Base-by-base conservation (phyloP, 495 filamentous ascomycete genomes). In the Sabuloglossum arenarium region DNA sequence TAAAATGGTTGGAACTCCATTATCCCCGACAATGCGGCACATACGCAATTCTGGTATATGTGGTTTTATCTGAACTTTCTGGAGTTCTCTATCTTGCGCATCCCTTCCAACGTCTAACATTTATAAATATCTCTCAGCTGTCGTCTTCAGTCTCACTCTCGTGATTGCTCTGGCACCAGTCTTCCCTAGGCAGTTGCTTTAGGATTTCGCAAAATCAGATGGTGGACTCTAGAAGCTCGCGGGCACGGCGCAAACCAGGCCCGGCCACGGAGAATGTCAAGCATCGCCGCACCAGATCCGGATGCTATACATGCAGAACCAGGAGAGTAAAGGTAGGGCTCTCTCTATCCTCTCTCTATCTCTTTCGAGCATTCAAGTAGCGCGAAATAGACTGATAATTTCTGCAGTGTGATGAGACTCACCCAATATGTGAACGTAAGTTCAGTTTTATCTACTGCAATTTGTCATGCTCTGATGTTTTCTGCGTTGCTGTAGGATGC, bases 241-340 rank as follows among this genome's bases (percentile, higher is more conserved):
- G 47, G 24, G 47, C 28, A 51, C 47, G 47, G 47, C 47, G 47
- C 47, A 51, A 16, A 23, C 16, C 47, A 4, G 53, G 9, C n/a
- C 53, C 75, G 5, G 76, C 79, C 16, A 65, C 74, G 16, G 89
- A 95, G 56, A 81, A 85, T 61, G 84, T 94, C 61, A 98, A 96
- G 66, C 90, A 96, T 63, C 84, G 89, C 52, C 81, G 91, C 59
- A 96, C 91, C 47, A 75, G 91, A 59, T 94, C 86, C 57, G 91
- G 91, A 32, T 98, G 91, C 69, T 94, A 84, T 68, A 98, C 91
- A 14, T 98, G 91, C 65, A 79, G 91, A 62, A 78, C 79, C 57
- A 77, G 91, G 47, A 75, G 91, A 60, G 88, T 98, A 56, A 98
- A 98, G 79, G 85, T 86, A 4, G 47, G 8, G n/a, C n/a, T 74